Conservation (phyloP, 208 protist genomes). For the Trypanosoma melophagium region DNA sequence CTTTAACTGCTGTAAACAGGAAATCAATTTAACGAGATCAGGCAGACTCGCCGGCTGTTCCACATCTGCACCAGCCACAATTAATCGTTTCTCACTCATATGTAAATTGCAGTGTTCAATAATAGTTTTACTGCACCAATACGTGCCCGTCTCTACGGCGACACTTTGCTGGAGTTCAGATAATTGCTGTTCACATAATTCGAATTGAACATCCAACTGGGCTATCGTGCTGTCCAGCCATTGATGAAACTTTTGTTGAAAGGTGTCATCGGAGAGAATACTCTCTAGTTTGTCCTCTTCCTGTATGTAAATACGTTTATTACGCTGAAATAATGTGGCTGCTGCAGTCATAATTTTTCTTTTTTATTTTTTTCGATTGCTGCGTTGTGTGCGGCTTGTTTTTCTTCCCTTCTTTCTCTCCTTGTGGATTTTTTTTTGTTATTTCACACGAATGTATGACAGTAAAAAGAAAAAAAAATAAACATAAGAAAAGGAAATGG, state of each 20-base stretch:
- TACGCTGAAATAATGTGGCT: conserved; percentile 78
- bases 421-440: too few relatives aligned
- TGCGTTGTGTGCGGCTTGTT: not conserved
- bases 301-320: conserved; percentile 80
- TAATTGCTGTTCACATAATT: conserved; percentile 81
- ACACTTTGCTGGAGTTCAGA: conserved; percentile 84
- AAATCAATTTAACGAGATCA: conserved; percentile 78
- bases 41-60: conserved; percentile 56
- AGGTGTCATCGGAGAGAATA: conserved; percentile 61
- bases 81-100: conserved; percentile 69
- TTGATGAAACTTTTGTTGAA: conserved; percentile 63
- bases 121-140: conserved; percentile 87
- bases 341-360: conserved; percentile 37
- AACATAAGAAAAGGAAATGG: conserved; percentile 8
- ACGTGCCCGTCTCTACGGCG: conserved; percentile 54
- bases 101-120: conserved; percentile 90
- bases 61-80: conserved; percentile 22
- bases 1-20: conserved; percentile 76
- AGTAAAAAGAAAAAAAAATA: conserved; percentile 6
- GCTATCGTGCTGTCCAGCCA: conserved; percentile 84
- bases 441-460: not conserved
- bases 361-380: conserved; percentile 2
- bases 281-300: conserved; percentile 79
- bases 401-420: not conserved
- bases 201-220: conserved; percentile 80